Evolutionary conservation across 192 early-diverging fungal genomes (phyloP).

Genomic region (Entomortierella lignicola): DNA sequence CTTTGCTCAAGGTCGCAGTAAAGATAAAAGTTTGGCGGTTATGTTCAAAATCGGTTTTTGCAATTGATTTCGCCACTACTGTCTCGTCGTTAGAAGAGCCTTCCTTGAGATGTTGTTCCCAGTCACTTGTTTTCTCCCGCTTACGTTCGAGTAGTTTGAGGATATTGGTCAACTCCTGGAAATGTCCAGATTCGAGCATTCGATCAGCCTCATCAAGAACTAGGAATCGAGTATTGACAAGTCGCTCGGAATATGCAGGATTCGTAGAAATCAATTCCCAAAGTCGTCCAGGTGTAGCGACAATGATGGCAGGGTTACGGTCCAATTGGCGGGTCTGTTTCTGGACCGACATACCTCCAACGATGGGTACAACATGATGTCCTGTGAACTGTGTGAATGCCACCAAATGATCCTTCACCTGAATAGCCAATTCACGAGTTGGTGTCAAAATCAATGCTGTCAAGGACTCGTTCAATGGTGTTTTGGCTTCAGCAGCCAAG

Average conservation of each 20-base stretch:
- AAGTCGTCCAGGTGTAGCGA: conserved; percentile 86
- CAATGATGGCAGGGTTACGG: conserved; percentile 75
- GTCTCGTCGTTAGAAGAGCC: not conserved
- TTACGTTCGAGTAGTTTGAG: conserved; percentile 63
- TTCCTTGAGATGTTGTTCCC: conserved; percentile 31
- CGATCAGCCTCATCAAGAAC: conserved; percentile 89
- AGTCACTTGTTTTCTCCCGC: conserved; percentile 54
- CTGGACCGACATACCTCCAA: conserved; percentile 94
- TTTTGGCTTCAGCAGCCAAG: conserved; percentile 17
- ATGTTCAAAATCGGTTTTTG: conserved; percentile 22
- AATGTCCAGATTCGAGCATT: conserved; percentile 85
- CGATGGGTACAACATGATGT: conserved; percentile 78
- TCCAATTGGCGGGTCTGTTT: conserved; percentile 88
- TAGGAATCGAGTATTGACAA: conserved; percentile 74
- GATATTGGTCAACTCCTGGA: conserved; percentile 76
- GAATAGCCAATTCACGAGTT: conserved; percentile 95
- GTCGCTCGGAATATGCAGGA: conserved; percentile 61
- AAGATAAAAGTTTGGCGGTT: conserved; percentile 91
- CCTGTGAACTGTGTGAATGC: conserved; percentile 52
- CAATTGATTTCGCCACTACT: conserved; percentile 13
- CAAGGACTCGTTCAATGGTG: conserved; percentile 41
- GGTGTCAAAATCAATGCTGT: conserved; percentile 88
- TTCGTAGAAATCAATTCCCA: conserved; percentile 69
- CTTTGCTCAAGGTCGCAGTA: conserved; percentile 86
- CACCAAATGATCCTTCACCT: conserved; percentile 88